Conservation (phyloP, 1,284 basidiomycete genomes). For the Ceratobasidium sp. region DNA sequence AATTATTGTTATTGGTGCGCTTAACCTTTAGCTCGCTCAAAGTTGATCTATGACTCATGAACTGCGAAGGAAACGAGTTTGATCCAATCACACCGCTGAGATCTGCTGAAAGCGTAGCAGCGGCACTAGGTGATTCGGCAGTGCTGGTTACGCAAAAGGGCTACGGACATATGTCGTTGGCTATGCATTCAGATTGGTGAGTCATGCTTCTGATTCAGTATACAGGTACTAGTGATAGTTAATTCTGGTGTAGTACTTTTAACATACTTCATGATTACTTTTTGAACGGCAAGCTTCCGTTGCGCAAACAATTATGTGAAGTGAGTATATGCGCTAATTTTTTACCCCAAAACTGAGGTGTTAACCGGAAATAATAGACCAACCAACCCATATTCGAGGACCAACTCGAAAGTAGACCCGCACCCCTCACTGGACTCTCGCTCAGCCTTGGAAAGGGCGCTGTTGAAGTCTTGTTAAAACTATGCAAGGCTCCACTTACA, state of each 20-base stretch:
- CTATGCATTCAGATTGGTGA: slow-evolving; percentile 25
- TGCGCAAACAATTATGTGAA: neutral
- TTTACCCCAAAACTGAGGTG: too few relatives aligned
- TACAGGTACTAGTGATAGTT: neutral
- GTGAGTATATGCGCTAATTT: neutral
- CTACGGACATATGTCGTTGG: slow-evolving; percentile 32
- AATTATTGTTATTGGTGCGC: slow-evolving; percentile 21
- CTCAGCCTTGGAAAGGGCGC: too few relatives aligned
- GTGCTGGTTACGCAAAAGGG: slow-evolving; percentile 37
- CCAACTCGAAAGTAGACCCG: too few relatives aligned
- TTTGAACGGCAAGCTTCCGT: neutral
- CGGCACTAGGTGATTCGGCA: slow-evolving; percentile 30
- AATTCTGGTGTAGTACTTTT: neutral
- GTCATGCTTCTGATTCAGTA: neutral
- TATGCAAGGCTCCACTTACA: too few relatives aligned
- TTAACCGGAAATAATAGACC: too few relatives aligned
- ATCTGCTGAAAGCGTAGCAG: slow-evolving; percentile 36
- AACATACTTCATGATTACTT: neutral
- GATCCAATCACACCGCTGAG: slow-evolving; percentile 44
- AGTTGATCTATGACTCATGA: too few relatives aligned
- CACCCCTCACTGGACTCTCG: too few relatives aligned
- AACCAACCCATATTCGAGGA: too few relatives aligned
- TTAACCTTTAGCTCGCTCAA: neutral
- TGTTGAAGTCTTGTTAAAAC: too few relatives aligned
- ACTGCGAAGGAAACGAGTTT: slow-evolving; percentile 40